Percentiles rank a stretch among this genome's conserved stretches.
phyloP scores from a whole-genome alignment of 2,329 filamentous ascomycete species.

The Xylariaceae sp. region DNA sequence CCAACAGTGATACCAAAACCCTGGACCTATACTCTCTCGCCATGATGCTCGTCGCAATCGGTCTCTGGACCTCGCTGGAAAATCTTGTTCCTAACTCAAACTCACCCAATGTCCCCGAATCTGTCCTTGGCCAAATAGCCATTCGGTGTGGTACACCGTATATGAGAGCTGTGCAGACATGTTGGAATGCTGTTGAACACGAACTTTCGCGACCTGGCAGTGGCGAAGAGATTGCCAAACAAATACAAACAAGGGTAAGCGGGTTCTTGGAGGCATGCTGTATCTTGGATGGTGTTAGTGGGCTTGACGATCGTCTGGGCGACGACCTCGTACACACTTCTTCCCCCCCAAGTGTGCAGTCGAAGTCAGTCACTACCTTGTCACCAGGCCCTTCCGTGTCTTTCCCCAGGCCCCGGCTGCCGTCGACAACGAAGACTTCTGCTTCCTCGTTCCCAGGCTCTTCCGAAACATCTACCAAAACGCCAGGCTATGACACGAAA shows the following conservation, averaged over 20 bases:
- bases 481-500: conserved; percentile 12
- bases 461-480: neutral
- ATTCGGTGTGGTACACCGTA: conserved; percentile 68
- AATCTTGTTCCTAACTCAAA: conserved; percentile 42
- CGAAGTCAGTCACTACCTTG: conserved; percentile 6
- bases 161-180: conserved; percentile 67
- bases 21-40: conserved; percentile 69
- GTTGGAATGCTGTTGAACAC: conserved; percentile 64
- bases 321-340: conserved; percentile 35
- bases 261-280: conserved; percentile 58
- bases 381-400: conserved; percentile 19
- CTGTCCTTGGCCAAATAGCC: conserved; percentile 57
- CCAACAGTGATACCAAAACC: conserved; percentile 50
- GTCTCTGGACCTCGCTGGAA: conserved; percentile 66
- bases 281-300: conserved; percentile 54
- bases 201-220: conserved; percentile 44
- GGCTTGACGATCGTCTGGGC: conserved; percentile 48
- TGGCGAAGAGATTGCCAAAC: conserved; percentile 48
- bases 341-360: conserved; percentile 11
- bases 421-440: neutral
- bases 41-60: conserved; percentile 67
- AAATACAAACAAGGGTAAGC: conserved; percentile 49
- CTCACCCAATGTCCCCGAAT: conserved; percentile 51
- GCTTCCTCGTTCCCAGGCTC: neutral
- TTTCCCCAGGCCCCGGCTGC: neutral